Percentiles rank a stretch among this genome's conserved stretches.
Conservation (phyloP, 352 stramenopile species). For the Chrysophaeum taylorii region DNA sequence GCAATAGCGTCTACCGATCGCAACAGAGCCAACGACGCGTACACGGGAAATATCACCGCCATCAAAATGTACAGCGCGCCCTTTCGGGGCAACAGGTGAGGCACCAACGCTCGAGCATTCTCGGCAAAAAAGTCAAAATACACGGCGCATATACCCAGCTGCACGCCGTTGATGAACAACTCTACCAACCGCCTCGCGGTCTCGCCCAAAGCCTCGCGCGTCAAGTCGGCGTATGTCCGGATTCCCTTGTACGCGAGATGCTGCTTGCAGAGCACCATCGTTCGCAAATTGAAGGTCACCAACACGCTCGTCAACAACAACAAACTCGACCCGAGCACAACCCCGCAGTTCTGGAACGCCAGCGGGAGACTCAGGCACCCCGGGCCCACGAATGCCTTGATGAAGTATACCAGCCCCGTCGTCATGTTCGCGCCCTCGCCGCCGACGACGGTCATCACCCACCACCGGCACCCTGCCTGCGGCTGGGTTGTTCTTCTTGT, state of each 20-base stretch:
- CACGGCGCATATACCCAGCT: neutral
- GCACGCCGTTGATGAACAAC: neutral
- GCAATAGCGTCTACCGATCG: neutral
- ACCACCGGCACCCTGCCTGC: no score
- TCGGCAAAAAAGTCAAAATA: slow-evolving; percentile 6
- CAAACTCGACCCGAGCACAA: neutral
- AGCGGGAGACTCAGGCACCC: neutral
- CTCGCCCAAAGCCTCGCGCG: neutral
- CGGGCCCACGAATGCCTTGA: neutral
- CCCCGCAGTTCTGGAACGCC: neutral
- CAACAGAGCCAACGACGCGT: neutral
- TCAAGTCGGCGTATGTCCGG: neutral
- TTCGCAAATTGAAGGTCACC: neutral
- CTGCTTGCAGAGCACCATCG: neutral
- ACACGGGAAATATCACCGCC: neutral
- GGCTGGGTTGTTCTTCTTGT: no score
- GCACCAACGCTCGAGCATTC: neutral
- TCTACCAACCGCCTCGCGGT: neutral
- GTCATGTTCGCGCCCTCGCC: no score
- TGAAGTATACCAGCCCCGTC: slow-evolving; percentile 6
- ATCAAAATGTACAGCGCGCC: neutral
- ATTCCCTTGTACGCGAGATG: neutral
- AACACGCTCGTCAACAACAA: neutral
- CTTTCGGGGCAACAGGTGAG: no score
- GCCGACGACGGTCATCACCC: no score